Conservation (phyloP, 805 yeast species). For the Spathaspora arborariae region DNA sequence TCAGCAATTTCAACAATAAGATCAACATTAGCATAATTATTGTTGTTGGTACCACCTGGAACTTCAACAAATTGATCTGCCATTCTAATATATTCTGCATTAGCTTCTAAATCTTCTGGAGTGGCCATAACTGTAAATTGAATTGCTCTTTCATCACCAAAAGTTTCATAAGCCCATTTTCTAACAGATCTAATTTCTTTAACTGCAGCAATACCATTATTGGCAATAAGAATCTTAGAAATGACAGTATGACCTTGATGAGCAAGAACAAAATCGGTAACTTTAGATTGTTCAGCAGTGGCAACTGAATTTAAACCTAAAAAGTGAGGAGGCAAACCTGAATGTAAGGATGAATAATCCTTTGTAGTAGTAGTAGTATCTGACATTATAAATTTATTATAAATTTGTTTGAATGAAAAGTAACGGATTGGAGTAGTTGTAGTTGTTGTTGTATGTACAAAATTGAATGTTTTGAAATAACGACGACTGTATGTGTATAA, state of each 20-base stretch:
- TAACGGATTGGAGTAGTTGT: not conserved
- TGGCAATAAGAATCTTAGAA: constrained; percentile 84
- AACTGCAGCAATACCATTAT: constrained; percentile 99
- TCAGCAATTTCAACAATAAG: constrained; percentile 96
- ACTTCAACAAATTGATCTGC: constrained; percentile 98
- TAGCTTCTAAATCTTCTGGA: constrained; percentile 96
- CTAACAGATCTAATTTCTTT: constrained; percentile 96
- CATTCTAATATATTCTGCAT: constrained; percentile 97
- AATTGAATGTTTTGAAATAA: not conserved
- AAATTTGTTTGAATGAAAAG: constrained; percentile 1
- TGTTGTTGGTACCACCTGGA: constrained; percentile 99
- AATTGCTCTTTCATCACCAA: constrained; percentile 90
- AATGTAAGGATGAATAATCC: constrained; percentile 26
- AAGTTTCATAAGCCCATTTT: constrained; percentile 99
- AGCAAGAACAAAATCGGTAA: constrained; percentile 78
- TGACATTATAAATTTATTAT: constrained; percentile 6
- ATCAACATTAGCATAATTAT: constrained; percentile 97
- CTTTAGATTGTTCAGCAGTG: constrained; percentile 69
- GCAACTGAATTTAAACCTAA: constrained; percentile 77
- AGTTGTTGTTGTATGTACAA: constrained; percentile 4
- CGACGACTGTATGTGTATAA: not conserved
- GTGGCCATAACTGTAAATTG: constrained; percentile 98
- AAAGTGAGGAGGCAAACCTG: constrained; percentile 65
- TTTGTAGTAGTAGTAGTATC: not conserved
- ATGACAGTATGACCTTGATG: constrained; percentile 96